These are phyloP conservation scores for Ulvella scutata DNA, from an alignment of 139 green algal genomes.

Conservation along the genomic window DNA sequence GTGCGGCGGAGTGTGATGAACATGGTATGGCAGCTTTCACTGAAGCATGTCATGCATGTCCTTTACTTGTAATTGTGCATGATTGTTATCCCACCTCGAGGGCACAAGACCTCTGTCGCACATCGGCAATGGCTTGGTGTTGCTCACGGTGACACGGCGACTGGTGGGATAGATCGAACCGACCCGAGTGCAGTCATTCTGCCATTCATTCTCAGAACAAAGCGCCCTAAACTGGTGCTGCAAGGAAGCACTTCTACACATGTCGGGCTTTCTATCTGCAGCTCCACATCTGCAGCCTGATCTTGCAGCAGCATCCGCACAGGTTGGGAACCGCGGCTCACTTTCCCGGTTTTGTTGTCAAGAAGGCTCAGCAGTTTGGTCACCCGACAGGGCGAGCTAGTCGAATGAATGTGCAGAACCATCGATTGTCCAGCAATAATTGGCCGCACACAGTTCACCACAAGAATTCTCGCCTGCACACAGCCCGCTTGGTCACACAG, in stretches of 20 bases:
- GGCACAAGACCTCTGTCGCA: no score
- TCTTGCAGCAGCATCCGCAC: neutral
- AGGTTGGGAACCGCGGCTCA: neutral
- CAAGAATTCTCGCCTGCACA: conserved; percentile 52
- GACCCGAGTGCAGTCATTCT: neutral
- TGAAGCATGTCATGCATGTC: no score
- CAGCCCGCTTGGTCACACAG: conserved; percentile 27
- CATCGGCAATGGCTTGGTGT: no score
- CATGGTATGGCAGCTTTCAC: no score
- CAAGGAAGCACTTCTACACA: neutral
- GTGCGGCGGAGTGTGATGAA: no score
- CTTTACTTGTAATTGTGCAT: no score
- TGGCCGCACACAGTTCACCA: conserved; percentile 63
- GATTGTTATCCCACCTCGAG: no score
- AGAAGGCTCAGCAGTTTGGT: neutral
- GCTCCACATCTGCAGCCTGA: neutral
- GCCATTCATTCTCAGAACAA: conserved; percentile 1
- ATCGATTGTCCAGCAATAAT: conserved; percentile 55
- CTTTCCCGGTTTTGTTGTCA: neutral
- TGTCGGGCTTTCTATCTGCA: neutral
- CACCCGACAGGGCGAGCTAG: neutral
- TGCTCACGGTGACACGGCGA: no score
- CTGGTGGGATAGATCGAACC: no score
- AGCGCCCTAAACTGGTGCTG: neutral
- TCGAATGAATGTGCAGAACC: conserved; percentile 52